Conservation (phyloP, 805 yeast species). For the Metschnikowia santaceciliae region DNA sequence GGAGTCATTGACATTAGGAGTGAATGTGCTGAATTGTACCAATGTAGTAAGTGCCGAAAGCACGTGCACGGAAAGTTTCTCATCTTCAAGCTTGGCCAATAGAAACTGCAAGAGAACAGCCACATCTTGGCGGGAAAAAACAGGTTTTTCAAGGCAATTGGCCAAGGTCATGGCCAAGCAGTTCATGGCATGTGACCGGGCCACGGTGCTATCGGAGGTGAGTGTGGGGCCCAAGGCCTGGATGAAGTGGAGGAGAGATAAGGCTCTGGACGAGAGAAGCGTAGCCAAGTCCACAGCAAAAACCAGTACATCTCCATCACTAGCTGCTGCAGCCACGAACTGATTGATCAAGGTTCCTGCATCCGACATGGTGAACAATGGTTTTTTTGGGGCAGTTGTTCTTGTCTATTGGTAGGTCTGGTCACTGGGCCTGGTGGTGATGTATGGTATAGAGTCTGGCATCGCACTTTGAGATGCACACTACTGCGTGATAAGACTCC, state of each 20-base stretch:
- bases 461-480: too few species aligned
- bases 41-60: slow-evolving; percentile 53
- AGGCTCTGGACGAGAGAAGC: slow-evolving; percentile 18
- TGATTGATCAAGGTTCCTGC: slow-evolving; percentile 32
- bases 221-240: slow-evolving; percentile 57
- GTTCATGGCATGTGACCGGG: slow-evolving; percentile 45
- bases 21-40: slow-evolving; percentile 48
- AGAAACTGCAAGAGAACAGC: slow-evolving; percentile 54
- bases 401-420: too few species aligned
- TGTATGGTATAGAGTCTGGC: too few species aligned
- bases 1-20: slow-evolving; percentile 25
- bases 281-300: slow-evolving; percentile 24
- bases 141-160: slow-evolving; percentile 20
- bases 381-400: too few species aligned
- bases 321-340: slow-evolving; percentile 30
- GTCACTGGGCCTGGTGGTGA: too few species aligned
- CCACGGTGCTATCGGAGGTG: slow-evolving; percentile 53
- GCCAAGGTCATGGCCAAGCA: slow-evolving; percentile 39
- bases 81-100: slow-evolving; percentile 64
- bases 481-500: too few species aligned
- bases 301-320: slow-evolving; percentile 21
- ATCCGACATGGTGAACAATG: slow-evolving; percentile 12
- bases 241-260: slow-evolving; percentile 51
- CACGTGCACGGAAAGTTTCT: slow-evolving; percentile 47
- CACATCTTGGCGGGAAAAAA: slow-evolving; percentile 43